phyloP scores from a whole-genome alignment of 2,329 filamentous ascomycete species.

The Hirsutella minnesotensis region DNA sequence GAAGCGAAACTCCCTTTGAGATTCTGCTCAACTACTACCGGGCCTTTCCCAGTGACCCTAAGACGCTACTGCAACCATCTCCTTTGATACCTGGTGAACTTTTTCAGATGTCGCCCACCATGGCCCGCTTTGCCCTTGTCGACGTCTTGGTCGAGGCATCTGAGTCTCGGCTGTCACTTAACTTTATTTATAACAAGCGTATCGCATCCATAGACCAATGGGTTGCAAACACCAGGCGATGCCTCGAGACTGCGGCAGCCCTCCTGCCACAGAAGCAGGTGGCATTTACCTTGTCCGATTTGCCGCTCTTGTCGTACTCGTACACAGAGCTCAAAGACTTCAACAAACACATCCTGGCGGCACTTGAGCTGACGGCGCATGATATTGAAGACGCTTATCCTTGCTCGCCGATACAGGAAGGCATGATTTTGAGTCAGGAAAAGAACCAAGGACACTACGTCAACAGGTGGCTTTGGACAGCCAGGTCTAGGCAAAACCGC shows the following conservation, averaged over 20 bases:
- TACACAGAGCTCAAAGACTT: conserved; percentile 7
- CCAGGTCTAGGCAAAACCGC: no score
- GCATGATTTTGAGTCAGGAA: conserved; percentile 17
- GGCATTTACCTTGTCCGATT: background rate
- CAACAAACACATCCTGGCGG: conserved; percentile 4
- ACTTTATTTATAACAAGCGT: no score
- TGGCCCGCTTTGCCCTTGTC: conserved; percentile 8
- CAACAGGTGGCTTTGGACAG: no score
- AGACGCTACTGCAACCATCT: conserved; percentile 6
- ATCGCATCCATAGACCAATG: no score
- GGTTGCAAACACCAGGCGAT: no score
- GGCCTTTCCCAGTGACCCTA: conserved; percentile 9
- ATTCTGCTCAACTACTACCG: conserved; percentile 7
- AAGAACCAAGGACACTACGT: background rate
- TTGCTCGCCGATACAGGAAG: conserved; percentile 19
- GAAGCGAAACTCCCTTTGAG: conserved; percentile 2
- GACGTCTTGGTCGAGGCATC: background rate
- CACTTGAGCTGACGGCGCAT: conserved; percentile 1
- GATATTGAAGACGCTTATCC: conserved; percentile 19
- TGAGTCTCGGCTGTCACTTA: no score
- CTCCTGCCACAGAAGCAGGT: no score
- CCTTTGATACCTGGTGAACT: no score
- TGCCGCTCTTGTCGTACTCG: background rate
- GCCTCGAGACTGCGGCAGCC: no score
- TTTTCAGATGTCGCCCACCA: no score